Evolutionary conservation across 164 flowering plant species (phyloP).

Genomic region (Liriodendron chinense): DNA sequence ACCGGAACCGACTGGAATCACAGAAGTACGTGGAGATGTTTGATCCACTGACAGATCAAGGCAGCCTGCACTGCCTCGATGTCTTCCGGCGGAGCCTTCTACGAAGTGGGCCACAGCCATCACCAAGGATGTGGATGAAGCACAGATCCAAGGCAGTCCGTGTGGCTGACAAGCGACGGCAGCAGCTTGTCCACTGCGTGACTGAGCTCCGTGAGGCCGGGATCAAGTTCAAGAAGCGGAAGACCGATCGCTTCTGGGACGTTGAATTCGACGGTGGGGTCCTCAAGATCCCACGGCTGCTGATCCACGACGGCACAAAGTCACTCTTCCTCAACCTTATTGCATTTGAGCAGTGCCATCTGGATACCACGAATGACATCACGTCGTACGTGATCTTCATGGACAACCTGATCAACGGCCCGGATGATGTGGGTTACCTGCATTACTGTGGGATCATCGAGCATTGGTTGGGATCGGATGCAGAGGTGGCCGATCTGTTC

Average conservation of each 20-base stretch:
- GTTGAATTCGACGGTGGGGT: conserved; percentile 62
- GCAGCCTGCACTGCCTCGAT: conserved; percentile 74
- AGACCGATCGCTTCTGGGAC: conserved; percentile 89
- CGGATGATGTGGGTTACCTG: conserved; percentile 73
- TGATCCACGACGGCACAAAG: conserved; percentile 84
- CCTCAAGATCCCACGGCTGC: conserved; percentile 67
- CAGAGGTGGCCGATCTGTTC: conserved; percentile 82
- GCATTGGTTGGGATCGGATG: conserved; percentile 92
- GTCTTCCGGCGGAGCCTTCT: conserved; percentile 67
- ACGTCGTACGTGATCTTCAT: conserved; percentile 82
- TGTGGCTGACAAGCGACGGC: conserved; percentile 69
- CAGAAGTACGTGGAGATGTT: conserved; percentile 27
- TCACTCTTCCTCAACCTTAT: conserved; percentile 86
- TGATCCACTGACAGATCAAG: conserved; percentile 64
- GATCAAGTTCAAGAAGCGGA: conserved; percentile 65
- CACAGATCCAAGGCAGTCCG: conserved; percentile 49
- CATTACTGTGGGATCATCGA: conserved; percentile 83
- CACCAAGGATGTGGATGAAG: conserved; percentile 44
- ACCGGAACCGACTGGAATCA: conserved; percentile 44
- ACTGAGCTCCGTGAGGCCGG: conserved; percentile 34
- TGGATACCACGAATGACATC: conserved; percentile 76
- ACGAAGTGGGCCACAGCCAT: conserved; percentile 48
- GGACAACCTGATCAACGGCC: conserved; percentile 82
- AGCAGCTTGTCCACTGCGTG: conserved; percentile 76
- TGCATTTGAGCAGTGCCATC: conserved; percentile 81